Conservation (phyloP, 129 eudicot species). For the Artemisia annua region DNA sequence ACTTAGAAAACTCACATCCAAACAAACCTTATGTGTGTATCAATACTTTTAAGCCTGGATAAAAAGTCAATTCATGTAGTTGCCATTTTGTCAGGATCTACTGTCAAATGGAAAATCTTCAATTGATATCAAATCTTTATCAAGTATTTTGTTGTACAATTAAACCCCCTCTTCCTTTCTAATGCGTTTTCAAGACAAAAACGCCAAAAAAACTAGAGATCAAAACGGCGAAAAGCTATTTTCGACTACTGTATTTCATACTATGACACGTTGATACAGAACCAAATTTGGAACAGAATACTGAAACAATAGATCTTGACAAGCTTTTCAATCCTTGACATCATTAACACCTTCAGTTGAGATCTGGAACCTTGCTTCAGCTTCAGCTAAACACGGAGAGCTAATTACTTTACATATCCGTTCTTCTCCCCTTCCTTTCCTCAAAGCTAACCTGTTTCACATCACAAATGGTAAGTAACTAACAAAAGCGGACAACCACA, state of each 20-base stretch:
- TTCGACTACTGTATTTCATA: not conserved
- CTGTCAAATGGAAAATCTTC: not conserved
- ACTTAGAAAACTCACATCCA: not conserved
- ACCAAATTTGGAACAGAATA: not conserved
- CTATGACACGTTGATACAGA: not conserved
- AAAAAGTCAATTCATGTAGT: not conserved
- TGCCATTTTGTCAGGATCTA: too few species aligned
- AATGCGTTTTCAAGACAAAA: not conserved
- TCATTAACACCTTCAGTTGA: constrained; percentile 81
- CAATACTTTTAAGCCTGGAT: not conserved
- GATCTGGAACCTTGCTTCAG: constrained; percentile 94
- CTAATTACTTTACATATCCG: constrained; percentile 91
- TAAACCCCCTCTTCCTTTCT: not conserved
- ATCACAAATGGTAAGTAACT: not conserved
- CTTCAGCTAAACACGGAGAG: constrained; percentile 96
- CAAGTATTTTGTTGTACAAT: not conserved
- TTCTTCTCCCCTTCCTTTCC: constrained; percentile 96
- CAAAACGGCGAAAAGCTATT: not conserved
- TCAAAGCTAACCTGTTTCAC: constrained; percentile 61
- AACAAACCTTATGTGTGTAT: not conserved
- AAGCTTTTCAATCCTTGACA: constrained; percentile 62
- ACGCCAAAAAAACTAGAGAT: not conserved
- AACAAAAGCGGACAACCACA: not conserved
- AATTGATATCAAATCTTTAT: not conserved
- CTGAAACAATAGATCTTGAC: not conserved